Base-by-base conservation (phyloP, 352 stramenopile genomes). In the Pythium periplocum region DNA sequence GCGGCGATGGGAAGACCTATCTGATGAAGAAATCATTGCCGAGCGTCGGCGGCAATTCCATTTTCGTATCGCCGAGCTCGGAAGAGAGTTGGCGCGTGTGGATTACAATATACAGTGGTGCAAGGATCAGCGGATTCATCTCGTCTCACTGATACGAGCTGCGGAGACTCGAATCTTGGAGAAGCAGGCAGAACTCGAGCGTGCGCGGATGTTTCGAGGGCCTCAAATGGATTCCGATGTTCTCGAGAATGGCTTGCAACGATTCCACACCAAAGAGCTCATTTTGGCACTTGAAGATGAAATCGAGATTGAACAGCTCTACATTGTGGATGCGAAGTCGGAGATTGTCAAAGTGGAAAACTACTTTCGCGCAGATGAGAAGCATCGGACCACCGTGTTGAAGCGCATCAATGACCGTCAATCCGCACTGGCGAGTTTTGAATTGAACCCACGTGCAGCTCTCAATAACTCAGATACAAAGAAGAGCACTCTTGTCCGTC, bases 91-190 rank as follows among this genome's bases (percentile, higher is more conserved):
- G 12, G 81, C 88, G 12, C 72, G 70, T 39, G 67, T 70, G 0
- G 72, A 86, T 45, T 90, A 90, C 73, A 93, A 93, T 40, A 61
- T 90, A 0, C 71, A 87, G 37, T 93, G 82, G 82, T 87, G 79
- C 46, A 73, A 81, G 31, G 70, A 88, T 45, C 73, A 79, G 0
- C 78, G 67, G 26, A 66, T 87, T 40, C 74, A 88, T 59, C 70
- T 93, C 5, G 79, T 90, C 0, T 72, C 82, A 0, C 55, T 90
- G 3, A 88, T 93, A 53, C 75, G 73, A 46, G 62, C 72, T 0
- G 74, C 82, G 6, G 82, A 93, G 51, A 55, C 63, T 12, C 79
- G 79, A 0, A 90, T 86, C 40, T 47, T 87, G 1, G 79, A 90
- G n/a, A 93, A 93, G 17, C 82, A 93, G 56, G 79, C 74, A 2